These are phyloP conservation scores for Puccinia horiana DNA, from an alignment of 1,284 basidiomycete species.

Conservation along the genomic window DNA sequence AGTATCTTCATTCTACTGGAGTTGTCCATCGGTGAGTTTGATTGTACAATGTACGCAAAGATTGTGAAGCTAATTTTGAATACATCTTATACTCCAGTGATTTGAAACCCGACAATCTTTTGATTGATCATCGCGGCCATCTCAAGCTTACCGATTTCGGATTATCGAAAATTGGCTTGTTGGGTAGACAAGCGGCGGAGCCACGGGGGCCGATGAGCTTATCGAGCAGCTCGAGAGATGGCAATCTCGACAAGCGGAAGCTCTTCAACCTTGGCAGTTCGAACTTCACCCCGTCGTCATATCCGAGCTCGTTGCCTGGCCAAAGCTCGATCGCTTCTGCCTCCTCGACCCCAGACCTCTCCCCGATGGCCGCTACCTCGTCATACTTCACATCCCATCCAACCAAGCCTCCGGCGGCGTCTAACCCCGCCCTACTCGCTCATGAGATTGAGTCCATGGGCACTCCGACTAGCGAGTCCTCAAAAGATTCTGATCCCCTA, in stretches of 20 bases:
- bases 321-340: conserved; percentile 10
- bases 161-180: conserved; percentile 89
- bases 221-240: conserved; percentile 57
- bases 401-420: neutral
- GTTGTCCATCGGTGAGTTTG: conserved; percentile 90
- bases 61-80: neutral
- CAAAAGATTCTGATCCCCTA: conserved; percentile 29
- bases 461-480: conserved; percentile 21
- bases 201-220: conserved; percentile 63
- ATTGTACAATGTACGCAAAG: neutral
- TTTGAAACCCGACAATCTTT: conserved; percentile 94
- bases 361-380: conserved; percentile 24
- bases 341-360: conserved; percentile 32
- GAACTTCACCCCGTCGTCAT: neutral
- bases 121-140: conserved; percentile 94
- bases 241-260: conserved; percentile 64
- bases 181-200: conserved; percentile 88
- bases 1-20: conserved; percentile 88
- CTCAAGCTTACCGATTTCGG: conserved; percentile 98
- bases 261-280: neutral
- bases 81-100: conserved; percentile 68
- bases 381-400: conserved; percentile 37
- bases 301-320: neutral
- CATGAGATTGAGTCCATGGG: conserved; percentile 7
- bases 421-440: neutral